Conservation (phyloP, 2,329 filamentous ascomycete species). For the Aspergillus fischeri region DNA sequence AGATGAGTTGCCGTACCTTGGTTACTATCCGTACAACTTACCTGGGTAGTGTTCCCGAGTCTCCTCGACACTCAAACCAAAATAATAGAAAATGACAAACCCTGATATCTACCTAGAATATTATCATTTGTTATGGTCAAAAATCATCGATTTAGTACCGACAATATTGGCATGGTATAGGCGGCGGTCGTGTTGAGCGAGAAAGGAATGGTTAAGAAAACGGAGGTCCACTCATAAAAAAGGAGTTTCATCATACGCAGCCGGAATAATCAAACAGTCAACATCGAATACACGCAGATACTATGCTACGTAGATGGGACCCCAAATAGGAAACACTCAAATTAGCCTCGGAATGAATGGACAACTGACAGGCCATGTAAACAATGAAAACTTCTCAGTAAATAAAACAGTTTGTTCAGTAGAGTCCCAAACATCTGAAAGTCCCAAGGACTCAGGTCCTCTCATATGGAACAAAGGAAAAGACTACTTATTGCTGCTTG, state of each 20-base stretch:
- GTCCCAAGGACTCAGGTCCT: not conserved
- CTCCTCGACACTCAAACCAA: not conserved
- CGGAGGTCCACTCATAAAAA: conserved; percentile 16
- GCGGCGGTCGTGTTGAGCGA: not conserved
- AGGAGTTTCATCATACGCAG: conserved; percentile 6
- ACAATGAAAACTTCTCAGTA: not conserved
- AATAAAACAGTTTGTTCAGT: not conserved
- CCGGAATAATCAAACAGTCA: not conserved
- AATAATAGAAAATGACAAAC: not conserved
- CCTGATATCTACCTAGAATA: not conserved
- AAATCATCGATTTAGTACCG: not conserved
- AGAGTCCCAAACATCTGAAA: not conserved
- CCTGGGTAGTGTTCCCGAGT: not conserved
- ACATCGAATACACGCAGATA: not conserved
- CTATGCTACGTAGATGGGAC: not conserved
- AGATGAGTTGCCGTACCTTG: not conserved
- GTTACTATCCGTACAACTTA: not conserved
- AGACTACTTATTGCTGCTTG: not conserved
- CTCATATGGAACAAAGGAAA: not conserved
- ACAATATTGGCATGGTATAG: not conserved
- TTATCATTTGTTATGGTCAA: not conserved
- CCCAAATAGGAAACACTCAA: not conserved
- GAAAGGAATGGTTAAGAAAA: conserved; percentile 11
- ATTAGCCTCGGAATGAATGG: not conserved
- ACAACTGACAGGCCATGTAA: not conserved